These are phyloP conservation scores for Colletotrichum cereale DNA, from an alignment of 2,329 filamentous ascomycete genomes.

Conservation along the genomic window DNA sequence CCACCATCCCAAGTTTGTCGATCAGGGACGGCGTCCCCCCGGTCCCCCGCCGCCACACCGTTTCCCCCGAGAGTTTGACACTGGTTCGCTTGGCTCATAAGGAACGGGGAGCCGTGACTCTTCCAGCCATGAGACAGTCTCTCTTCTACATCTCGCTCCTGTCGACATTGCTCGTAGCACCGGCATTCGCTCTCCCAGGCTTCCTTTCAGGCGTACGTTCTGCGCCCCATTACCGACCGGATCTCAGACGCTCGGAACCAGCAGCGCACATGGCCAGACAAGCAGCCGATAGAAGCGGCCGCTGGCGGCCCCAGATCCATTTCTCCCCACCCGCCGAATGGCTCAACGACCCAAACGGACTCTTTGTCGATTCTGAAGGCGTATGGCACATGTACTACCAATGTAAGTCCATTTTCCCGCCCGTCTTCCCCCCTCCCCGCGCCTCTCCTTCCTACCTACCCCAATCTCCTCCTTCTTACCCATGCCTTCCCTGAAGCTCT, in stretches of 20 bases:
- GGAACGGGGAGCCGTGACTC: conserved; percentile 37
- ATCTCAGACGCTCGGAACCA: conserved; percentile 30
- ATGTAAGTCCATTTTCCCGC: conserved; percentile 51
- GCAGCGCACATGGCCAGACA: conserved; percentile 26
- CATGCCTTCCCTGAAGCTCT: not conserved
- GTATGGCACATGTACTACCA: conserved; percentile 76
- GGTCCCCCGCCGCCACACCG: conserved; percentile 30
- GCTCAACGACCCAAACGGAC: conserved; percentile 75
- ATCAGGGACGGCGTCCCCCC: conserved; percentile 28
- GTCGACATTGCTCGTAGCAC: conserved; percentile 30
- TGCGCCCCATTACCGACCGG: conserved; percentile 10
- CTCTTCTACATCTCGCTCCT: conserved; percentile 36
- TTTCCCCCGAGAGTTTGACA: conserved; percentile 34
- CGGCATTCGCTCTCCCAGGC: conserved; percentile 21
- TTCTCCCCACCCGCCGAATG: conserved; percentile 66
- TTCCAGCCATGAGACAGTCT: conserved; percentile 22
- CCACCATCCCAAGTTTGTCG: conserved; percentile 34
- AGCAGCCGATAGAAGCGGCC: conserved; percentile 41
- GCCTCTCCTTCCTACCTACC: not conserved
- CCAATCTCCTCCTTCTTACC: not conserved
- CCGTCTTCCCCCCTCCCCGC: not conserved
- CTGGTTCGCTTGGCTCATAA: conserved; percentile 25
- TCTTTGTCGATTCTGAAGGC: conserved; percentile 69
- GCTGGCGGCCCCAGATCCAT: conserved; percentile 65
- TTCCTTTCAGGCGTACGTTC: conserved; percentile 15